Evolutionary conservation across 495 filamentous ascomycete species (phyloP), one percentile per base, ranked within the genome.

Genomic region (Neurospora tetraspora): DNA sequence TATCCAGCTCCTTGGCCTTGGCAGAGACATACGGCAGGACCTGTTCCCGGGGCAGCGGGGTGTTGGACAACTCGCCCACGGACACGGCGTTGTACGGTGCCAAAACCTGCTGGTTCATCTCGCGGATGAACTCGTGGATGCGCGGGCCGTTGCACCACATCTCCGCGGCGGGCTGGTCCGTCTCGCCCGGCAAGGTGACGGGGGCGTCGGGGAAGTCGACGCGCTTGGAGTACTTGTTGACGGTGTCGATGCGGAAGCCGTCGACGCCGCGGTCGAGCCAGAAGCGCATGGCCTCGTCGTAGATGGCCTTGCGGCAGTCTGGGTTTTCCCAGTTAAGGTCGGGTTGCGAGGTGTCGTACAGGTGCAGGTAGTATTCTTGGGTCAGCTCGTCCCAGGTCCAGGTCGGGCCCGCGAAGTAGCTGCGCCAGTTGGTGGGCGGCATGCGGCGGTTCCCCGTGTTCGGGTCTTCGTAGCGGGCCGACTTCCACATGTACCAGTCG

Each of bases 271-370:
- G 86, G 71, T 91, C 80, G 0, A 92, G 84, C 90, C 91, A 92
- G 79, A 92, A 92, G 5, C 84, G 82, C 82, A 92, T 87, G 14
- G 80, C 74, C 20, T 86, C 84, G 12, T 86, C 83, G 72, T 90
- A 86, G 12, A 92, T 88, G 1, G 88, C 90, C 70, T 87, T 76
- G 20, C 88, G 84, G n/a, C 88, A 86, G 0, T 79, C 82, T 1
- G 82, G 83, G 40, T 89, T 86, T 71, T 92, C 90, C 89, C 89
- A 92, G 81, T 92, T 92, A 3, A 92, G 84, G 75, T 92, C 90
- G 0, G 90, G 89, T 73, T 92, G 89, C 70, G 86, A 83, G 0
- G 80, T 81, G 16, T 84, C 83, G 76, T 89, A 92, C 16, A 92
- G 80, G 72, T 90, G 88, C 10, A 92, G 87, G 75, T 91, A 92